Base-by-base conservation (phyloP, 2,329 filamentous ascomycete genomes). In the Epichloe gansuensis region DNA sequence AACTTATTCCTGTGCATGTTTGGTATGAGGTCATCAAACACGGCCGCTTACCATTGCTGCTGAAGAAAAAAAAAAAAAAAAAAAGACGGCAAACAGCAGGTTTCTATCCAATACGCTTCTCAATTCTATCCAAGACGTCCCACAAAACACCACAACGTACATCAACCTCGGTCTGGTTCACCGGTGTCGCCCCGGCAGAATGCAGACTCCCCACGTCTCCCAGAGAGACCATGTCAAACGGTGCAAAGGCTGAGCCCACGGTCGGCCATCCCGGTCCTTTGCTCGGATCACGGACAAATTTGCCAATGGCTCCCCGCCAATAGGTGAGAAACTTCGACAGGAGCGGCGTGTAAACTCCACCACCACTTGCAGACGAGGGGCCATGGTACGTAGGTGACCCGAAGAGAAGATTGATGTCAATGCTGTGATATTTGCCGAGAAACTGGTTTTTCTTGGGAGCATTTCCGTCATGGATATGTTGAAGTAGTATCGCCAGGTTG, bases 401-500 rank as follows among this genome's bases (percentile, higher is more conserved):
- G 50, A 65, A 62, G 4, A 65, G 59, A 9, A 63, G 55, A 1
- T 52, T 12, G 11, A 61, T 51, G 7, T 66, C 64, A 5, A 56
- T 57, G 21, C 54, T 57, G 51, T 65, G 62, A 47, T 62, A 64
- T 23, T 61, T 63, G 17, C 56, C 59, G 0, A 65, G 56, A 52
- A 56, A 65, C 1, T 28, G 41, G 44, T 57, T 60, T 17, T 61
- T 37, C 1, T 53, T 37, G 2, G 56, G 2, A 64, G 28, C 9
- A 61, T 47, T n/a, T 55, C 56, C 0, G 56, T 52, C 23, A 60
- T 44, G 1, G 62, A 65, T 5, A 55, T 43, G 48, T 63, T 65
- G 57, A 61, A 63, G 55, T 55, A 57, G 52, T 59, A 62, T 12
- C 60, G 57, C 63, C 63, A 65, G 1, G 59, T 60, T 13, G 62